Evolutionary conservation across 352 stramenopile genomes (phyloP).

Genomic region (Bremia lactucae): DNA sequence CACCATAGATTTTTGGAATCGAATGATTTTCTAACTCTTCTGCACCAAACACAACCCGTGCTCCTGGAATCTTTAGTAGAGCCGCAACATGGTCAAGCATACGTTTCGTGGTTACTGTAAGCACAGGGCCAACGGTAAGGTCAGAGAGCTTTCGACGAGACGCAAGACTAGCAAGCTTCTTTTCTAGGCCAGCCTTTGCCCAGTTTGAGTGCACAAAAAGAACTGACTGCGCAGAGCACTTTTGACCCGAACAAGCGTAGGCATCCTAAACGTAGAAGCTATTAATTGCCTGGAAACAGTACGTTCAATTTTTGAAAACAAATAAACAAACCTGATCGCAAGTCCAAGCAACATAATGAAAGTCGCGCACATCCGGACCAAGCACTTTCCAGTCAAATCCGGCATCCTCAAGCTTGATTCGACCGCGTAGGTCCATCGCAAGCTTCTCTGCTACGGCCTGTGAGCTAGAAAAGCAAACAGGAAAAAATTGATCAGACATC

Average conservation of each 20-base stretch:
- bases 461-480: slow-evolving; percentile 32
- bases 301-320: no score
- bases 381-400: slow-evolving; percentile 99
- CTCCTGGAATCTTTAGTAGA: slow-evolving; percentile 89
- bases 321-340: slow-evolving; percentile 83
- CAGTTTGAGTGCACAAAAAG: slow-evolving; percentile 98
- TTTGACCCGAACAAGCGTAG: slow-evolving; percentile 96
- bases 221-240: slow-evolving; percentile 97
- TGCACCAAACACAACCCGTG: slow-evolving; percentile 91
- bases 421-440: slow-evolving; percentile 82
- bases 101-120: slow-evolving; percentile 93
- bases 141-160: slow-evolving; percentile 87
- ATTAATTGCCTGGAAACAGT: slow-evolving; percentile 1
- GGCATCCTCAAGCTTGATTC: slow-evolving; percentile 95
- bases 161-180: slow-evolving; percentile 88
- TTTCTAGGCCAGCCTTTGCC: slow-evolving; percentile 83
- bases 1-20: slow-evolving; percentile 93
- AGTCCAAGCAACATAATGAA: slow-evolving; percentile 96
- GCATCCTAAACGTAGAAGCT: slow-evolving; percentile 64
- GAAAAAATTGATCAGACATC: slow-evolving; percentile 3
- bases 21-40: slow-evolving; percentile 89
- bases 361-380: slow-evolving; percentile 90
- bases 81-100: slow-evolving; percentile 90
- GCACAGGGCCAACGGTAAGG: slow-evolving; percentile 93
- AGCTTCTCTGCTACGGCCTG: slow-evolving; percentile 91